Evolutionary conservation across 1,139 yeast genomes (phyloP).

Genomic region (Waltiozyma sp.): DNA sequence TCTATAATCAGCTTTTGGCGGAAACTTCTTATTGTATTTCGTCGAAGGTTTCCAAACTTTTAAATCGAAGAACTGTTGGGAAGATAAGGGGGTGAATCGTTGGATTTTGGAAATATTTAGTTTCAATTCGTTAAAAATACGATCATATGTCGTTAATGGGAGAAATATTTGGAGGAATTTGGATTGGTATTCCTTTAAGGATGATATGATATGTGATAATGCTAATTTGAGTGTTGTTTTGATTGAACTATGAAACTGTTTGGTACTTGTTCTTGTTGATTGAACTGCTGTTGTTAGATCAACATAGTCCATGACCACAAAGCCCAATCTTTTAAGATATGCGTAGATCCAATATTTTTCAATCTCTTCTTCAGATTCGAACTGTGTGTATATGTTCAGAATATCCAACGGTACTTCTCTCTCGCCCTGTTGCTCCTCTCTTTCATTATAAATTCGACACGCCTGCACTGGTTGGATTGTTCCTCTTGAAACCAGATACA

Average conservation of each 20-base stretch:
- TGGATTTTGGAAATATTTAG: background rate
- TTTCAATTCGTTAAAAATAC: background rate
- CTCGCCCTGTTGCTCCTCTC: background rate
- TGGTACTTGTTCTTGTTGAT: background rate
- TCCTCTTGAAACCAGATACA: background rate
- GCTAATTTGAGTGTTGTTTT: background rate
- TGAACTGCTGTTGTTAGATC: background rate
- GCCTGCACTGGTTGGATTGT: background rate
- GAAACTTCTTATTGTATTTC: background rate
- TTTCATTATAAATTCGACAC: background rate
- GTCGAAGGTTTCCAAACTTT: conserved; percentile 1
- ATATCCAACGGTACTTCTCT: background rate
- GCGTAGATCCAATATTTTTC: background rate
- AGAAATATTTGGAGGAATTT: background rate
- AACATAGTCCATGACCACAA: background rate
- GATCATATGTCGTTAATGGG: background rate
- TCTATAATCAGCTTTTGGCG: background rate
- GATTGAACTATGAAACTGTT: background rate
- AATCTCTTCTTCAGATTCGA: background rate
- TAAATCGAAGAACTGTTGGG: background rate
- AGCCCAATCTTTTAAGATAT: background rate
- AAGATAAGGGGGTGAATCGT: background rate
- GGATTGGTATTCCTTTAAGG: no score
- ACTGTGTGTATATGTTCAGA: background rate
- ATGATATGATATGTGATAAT: background rate